Percentiles rank a stretch among this genome's conserved stretches.
These are phyloP conservation scores for Trypanosomatidae sp. DNA, from an alignment of 208 protist species.

Conservation along the genomic window DNA sequence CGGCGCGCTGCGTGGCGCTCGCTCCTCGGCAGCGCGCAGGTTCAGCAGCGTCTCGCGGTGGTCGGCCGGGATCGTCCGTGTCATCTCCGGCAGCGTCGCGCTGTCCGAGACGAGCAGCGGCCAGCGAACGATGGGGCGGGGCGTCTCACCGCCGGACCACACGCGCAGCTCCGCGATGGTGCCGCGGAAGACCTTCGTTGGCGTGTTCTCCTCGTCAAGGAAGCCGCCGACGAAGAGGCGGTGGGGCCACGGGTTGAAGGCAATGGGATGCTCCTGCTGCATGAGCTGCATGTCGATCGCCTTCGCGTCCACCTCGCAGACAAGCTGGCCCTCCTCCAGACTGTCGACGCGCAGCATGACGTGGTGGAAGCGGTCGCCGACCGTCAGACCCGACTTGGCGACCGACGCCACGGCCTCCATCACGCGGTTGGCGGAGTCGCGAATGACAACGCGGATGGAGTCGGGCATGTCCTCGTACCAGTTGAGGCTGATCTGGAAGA, in stretches of 20 bases:
- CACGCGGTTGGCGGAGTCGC: slow-evolving; percentile 83
- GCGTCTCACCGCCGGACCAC: slow-evolving; percentile 40
- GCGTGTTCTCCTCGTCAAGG: slow-evolving; percentile 68
- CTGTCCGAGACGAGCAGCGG: slow-evolving; percentile 57
- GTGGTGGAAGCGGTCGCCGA: slow-evolving; percentile 65
- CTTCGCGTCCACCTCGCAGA: slow-evolving; percentile 69
- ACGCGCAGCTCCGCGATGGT: slow-evolving; percentile 81
- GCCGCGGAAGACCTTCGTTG: slow-evolving; percentile 63
- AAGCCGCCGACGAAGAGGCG: slow-evolving; percentile 83
- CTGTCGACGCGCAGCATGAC: slow-evolving; percentile 70
- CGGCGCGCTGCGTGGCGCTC: slow-evolving; percentile 50
- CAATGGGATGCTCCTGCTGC: slow-evolving; percentile 86
- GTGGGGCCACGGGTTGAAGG: slow-evolving; percentile 87
- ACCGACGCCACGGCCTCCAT: slow-evolving; percentile 74
- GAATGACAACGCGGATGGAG: slow-evolving; percentile 63
- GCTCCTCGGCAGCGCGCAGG: slow-evolving; percentile 48
- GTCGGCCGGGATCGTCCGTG: slow-evolving; percentile 65
- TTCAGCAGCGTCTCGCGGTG: slow-evolving; percentile 75
- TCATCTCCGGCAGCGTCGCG: slow-evolving; percentile 68
- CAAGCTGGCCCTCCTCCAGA: slow-evolving; percentile 74
- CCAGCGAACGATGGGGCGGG: slow-evolving; percentile 70
- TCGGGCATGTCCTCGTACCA: slow-evolving; percentile 73
- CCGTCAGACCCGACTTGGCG: slow-evolving; percentile 8
- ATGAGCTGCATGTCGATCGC: slow-evolving; percentile 56
- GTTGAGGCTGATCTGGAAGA: slow-evolving; percentile 82